These are phyloP conservation scores for Brassica incana DNA, from an alignment of 345 rosid species.

Conservation along the genomic window DNA sequence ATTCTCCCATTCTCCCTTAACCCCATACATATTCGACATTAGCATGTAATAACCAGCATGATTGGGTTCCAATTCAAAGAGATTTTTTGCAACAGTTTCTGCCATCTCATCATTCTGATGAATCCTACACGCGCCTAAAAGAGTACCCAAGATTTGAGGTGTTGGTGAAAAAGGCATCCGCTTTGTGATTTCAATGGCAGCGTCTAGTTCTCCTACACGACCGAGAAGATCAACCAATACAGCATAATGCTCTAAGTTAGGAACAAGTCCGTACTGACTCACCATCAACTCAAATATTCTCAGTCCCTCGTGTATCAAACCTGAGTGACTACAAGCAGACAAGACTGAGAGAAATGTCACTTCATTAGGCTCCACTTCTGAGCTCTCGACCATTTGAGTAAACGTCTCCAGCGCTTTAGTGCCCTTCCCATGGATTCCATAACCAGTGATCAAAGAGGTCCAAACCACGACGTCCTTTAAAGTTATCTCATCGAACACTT, in stretches of 20 bases:
- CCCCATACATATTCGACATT: constrained; percentile 61
- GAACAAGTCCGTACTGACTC: constrained; percentile 36
- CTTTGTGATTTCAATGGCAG: constrained; percentile 45
- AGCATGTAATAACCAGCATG: constrained; percentile 57
- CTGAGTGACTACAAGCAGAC: constrained; percentile 66
- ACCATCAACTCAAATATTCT: constrained; percentile 50
- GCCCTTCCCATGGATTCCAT: constrained; percentile 56
- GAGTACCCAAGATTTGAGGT: constrained; percentile 52
- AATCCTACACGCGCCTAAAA: constrained; percentile 64
- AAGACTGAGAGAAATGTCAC: constrained; percentile 55
- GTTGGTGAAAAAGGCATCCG: constrained; percentile 50
- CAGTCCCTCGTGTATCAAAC: constrained; percentile 51
- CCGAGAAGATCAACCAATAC: constrained; percentile 69
- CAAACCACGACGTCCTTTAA: constrained; percentile 56
- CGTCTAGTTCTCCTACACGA: constrained; percentile 48
- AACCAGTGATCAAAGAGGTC: constrained; percentile 62
- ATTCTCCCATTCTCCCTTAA: constrained; percentile 49
- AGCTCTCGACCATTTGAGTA: constrained; percentile 39
- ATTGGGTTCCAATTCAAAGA: constrained; percentile 48
- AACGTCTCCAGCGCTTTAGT: constrained; percentile 47
- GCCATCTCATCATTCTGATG: constrained; percentile 55
- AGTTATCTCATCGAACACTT: constrained; percentile 43
- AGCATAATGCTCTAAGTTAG: constrained; percentile 52
- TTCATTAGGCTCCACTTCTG: constrained; percentile 46
- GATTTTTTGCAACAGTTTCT: constrained; percentile 48